Percentiles rank a stretch among this genome's conserved stretches.
Evolutionary conservation across 495 filamentous ascomycete species (phyloP).

Genomic region (Cudoniella acicularis): DNA sequence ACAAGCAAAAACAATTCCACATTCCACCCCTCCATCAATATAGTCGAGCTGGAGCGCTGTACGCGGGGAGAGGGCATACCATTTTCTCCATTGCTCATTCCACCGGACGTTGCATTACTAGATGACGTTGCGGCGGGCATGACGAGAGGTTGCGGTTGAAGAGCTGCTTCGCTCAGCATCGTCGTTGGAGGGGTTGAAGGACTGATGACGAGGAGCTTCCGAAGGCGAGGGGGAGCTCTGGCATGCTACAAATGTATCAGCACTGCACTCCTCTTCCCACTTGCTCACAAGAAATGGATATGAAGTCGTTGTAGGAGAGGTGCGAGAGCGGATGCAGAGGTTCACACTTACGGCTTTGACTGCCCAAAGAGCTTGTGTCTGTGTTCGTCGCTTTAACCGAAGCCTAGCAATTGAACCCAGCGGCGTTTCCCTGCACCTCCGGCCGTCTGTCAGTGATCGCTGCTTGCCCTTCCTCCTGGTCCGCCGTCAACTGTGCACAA

Average conservation of each 20-base stretch:
- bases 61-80: constrained; percentile 15
- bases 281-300: background rate
- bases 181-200: constrained; percentile 3
- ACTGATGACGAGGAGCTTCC: background rate
- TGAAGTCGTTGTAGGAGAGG: background rate
- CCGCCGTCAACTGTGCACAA: too few relatives aligned
- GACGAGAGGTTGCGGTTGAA: constrained; percentile 13
- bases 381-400: background rate
- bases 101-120: constrained; percentile 11
- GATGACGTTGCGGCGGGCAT: constrained; percentile 28
- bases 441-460: too few relatives aligned
- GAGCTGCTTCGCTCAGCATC: constrained; percentile 22
- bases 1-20: constrained; percentile 14
- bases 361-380: too few relatives aligned
- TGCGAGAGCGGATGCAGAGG: constrained; percentile 10
- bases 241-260: constrained; percentile 18
- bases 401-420: too few relatives aligned
- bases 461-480: too few relatives aligned
- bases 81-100: constrained; percentile 19
- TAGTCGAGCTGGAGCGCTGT: background rate
- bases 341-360: constrained; percentile 20
- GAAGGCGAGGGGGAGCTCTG: constrained; percentile 3
- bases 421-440: too few relatives aligned
- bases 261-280: background rate
- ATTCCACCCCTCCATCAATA: background rate